Base-by-base conservation (phyloP, 306 rosid genomes). In the Prunus kanzakura region DNA sequence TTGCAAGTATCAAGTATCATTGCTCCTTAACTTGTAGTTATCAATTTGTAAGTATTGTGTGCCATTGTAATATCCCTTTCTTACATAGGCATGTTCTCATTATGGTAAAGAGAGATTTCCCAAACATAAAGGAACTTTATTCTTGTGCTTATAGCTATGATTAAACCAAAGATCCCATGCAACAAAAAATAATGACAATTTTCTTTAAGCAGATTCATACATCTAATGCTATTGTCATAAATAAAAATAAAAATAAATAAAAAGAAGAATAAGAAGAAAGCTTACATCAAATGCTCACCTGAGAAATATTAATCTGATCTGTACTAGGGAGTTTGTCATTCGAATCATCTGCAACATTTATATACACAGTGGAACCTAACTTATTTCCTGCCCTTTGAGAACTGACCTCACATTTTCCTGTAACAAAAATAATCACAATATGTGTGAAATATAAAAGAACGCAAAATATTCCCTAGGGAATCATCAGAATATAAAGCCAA, bases 341-440 rank as follows among this genome's bases (percentile, higher is more conserved):
- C 67, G 73, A 64, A 67, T 82, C 85, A 76, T 84, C 88, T 41
- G 83, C 84, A 70, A 76, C 76, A 51, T 72, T 79, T 75, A 27
- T 64, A 72, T 51, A 56, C 82, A 73, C 67, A 67, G 56, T 64
- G 75, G 84, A 85, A 75, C 78, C 84, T 79, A 82, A 64, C 74
- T 80, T 57, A 47, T 76, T 65, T n/a, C 51, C 84, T 74, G 82
- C 69, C 65, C 75, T 78, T 79, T 75, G 91, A 80, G 79, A 84
- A 81, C 79, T 75, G 76, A 66, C 86, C 77, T 79, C 80, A 86
- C 86, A 65, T 79, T 82, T 83, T 72, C 86, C 98, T 95, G 88
- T 67, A 86, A 60, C 68, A 25, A 79, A 27, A 67, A 75, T 67
- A 66, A 81, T 56, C 61, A 56, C n/a, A 81, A n/a, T 6, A 62